Conservation (phyloP, 805 yeast species). For the Brettanomyces naardenensis region DNA sequence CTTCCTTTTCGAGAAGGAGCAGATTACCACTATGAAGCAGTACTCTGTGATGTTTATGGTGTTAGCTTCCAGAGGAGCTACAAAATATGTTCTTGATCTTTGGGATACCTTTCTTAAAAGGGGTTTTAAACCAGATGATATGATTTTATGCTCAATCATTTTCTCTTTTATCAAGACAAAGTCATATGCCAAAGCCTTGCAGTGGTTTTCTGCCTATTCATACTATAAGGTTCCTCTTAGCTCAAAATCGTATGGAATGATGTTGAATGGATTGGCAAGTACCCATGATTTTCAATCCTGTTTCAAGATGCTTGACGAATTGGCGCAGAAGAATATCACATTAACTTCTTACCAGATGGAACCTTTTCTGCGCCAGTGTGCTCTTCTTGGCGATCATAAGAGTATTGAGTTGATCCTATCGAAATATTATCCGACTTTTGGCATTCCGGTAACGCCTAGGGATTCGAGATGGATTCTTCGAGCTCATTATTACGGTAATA, state of each 20-base stretch:
- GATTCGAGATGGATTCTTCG: slow-evolving; percentile 20
- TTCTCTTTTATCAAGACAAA: slow-evolving; percentile 30
- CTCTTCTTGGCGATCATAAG: slow-evolving; percentile 18
- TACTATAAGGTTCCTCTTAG: slow-evolving; percentile 23
- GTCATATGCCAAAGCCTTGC: slow-evolving; percentile 29
- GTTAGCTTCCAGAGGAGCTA: slow-evolving; percentile 44
- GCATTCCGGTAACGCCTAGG: slow-evolving; percentile 7
- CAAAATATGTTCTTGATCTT: slow-evolving; percentile 28
- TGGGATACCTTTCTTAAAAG: slow-evolving; percentile 41
- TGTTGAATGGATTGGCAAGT: slow-evolving; percentile 30
- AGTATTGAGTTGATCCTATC: slow-evolving; percentile 16
- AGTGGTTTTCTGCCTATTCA: slow-evolving; percentile 28
- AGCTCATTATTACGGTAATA: slow-evolving; percentile 16
- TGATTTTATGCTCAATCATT: slow-evolving; percentile 38
- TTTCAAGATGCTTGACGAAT: slow-evolving; percentile 24
- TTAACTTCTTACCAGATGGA: slow-evolving; percentile 10
- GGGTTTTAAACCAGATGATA: slow-evolving; percentile 38
- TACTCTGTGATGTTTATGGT: slow-evolving; percentile 57
- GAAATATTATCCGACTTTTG: slow-evolving; percentile 18
- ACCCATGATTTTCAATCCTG: slow-evolving; percentile 29
- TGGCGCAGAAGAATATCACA: slow-evolving; percentile 8
- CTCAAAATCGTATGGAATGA: slow-evolving; percentile 24
- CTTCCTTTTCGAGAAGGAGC: slow-evolving; percentile 43
- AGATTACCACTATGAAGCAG: slow-evolving; percentile 42
- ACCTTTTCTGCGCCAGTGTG: slow-evolving; percentile 14